phyloP scores from a whole-genome alignment of 2,329 filamentous ascomycete genomes.

The Sclerotinia nivalis region DNA sequence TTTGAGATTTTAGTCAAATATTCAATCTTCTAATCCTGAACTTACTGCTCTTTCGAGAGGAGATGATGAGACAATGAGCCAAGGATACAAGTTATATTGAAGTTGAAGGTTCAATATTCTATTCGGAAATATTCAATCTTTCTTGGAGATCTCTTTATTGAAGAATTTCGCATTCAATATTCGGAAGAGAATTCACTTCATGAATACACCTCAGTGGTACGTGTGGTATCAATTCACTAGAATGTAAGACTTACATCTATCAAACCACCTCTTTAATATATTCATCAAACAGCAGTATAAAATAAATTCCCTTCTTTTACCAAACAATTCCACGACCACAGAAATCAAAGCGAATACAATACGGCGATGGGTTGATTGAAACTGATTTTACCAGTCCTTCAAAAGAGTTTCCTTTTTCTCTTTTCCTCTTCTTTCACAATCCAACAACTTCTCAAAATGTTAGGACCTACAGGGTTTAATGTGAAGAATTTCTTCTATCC shows the following conservation, averaged over 20 bases:
- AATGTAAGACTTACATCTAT: background rate
- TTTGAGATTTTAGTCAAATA: too few species aligned
- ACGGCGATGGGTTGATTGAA: background rate
- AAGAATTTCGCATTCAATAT: background rate
- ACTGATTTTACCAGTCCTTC: background rate
- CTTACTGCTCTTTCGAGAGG: too few species aligned
- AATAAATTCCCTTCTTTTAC: background rate
- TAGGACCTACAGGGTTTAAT: slow-evolving; percentile 7
- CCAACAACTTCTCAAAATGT: background rate
- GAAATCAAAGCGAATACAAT: background rate
- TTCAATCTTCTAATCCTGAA: too few species aligned
- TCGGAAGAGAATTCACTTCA: background rate
- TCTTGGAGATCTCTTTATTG: background rate
- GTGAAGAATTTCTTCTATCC: slow-evolving; percentile 21
- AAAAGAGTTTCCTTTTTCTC: background rate
- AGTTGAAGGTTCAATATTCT: too few species aligned
- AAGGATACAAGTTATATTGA: too few species aligned
- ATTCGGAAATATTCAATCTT: too few species aligned
- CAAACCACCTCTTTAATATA: background rate
- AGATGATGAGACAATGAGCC: too few species aligned
- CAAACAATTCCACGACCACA: too few species aligned
- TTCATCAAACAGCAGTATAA: background rate
- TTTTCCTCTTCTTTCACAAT: too few species aligned
- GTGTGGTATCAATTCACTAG: background rate
- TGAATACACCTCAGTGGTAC: background rate